Base-by-base conservation (phyloP, 2,329 filamentous ascomycete species). In the Diaporthe helianthi region DNA sequence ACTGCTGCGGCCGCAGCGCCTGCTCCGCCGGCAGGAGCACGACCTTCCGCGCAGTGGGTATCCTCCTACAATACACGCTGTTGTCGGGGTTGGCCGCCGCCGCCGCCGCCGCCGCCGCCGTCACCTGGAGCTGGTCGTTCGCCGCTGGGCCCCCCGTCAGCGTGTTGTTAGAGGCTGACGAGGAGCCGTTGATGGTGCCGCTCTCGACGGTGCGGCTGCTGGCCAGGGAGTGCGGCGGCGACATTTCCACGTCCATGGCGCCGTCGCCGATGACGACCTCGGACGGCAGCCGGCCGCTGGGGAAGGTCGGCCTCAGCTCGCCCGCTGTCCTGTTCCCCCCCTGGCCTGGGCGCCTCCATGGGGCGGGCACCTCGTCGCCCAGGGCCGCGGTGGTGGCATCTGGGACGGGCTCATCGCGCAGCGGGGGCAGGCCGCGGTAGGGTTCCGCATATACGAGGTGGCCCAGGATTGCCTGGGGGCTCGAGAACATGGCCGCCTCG, bases 391-490 rank as follows among this genome's bases (percentile, higher is more conserved):
- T 80, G 61, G 83, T 82, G 31, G 82, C 80, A 74, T 88, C 86
- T 0, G 86, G 85, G 38, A 92, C 84, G 5, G 90, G 82, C 69
- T 87, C 86, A 76, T 94, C 91, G 73, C 87, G 85, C 13, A 83
- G 78, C 1, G 91, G 90, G 0, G 90, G 86, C 36, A 89, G 81
- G 61, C 90, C 89, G 69, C 86, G 83, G 78, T 92, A 94, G 36
- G 85, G 83, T 79, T 94, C 91, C 46, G 91, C 92, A 74, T 88
- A 89, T 31, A 94, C 89, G 15, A 91, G 79, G 76, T 92, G 85
- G 13, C 92, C 92, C 67, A 92, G 83, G 71, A 94, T 88, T 70
- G 85, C 86, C 79, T 93, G 90, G 0, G 92, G 92, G 64, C 91
- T 93, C 66, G 87, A 86, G 76, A 87, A 91, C 51, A 90, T 81